phyloP scores from a whole-genome alignment of 73 alveolate genomes.

The Paramecium biaurelia region DNA sequence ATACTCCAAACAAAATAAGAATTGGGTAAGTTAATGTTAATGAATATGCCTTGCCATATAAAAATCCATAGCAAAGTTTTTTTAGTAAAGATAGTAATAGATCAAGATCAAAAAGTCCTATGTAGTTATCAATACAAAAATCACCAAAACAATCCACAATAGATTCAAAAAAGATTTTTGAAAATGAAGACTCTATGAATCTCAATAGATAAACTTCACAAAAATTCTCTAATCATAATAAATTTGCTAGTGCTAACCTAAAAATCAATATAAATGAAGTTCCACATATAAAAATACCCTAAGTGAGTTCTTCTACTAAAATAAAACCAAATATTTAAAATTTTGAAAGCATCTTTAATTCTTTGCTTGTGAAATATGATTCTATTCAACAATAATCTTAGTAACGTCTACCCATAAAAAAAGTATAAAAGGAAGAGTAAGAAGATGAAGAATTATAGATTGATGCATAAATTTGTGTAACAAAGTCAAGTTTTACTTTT shows the following conservation, averaged over 20 bases:
- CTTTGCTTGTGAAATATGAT: not conserved
- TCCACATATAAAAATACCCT: not conserved
- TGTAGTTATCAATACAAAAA: not conserved
- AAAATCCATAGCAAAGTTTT: not conserved
- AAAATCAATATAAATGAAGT: not conserved
- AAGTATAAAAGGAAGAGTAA: not conserved
- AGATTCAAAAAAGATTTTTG: not conserved
- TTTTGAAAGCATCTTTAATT: constrained; percentile 27
- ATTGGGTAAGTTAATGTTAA: not conserved
- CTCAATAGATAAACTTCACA: not conserved
- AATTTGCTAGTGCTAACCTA: not conserved
- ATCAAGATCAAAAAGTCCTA: not conserved
- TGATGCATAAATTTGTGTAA: not conserved
- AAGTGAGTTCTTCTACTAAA: not conserved
- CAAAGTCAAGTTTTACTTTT: constrained; percentile 70
- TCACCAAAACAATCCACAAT: not conserved
- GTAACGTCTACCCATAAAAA: not conserved
- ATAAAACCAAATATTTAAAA: not conserved
- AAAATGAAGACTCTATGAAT: not conserved
- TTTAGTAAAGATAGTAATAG: not conserved
- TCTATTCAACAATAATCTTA: not conserved
- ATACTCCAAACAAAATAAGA: not conserved
- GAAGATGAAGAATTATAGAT: not conserved
- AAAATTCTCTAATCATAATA: not conserved
- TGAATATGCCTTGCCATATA: not conserved